Conservation (phyloP, 2,329 filamentous ascomycete genomes). For the Cladosporium phlei region DNA sequence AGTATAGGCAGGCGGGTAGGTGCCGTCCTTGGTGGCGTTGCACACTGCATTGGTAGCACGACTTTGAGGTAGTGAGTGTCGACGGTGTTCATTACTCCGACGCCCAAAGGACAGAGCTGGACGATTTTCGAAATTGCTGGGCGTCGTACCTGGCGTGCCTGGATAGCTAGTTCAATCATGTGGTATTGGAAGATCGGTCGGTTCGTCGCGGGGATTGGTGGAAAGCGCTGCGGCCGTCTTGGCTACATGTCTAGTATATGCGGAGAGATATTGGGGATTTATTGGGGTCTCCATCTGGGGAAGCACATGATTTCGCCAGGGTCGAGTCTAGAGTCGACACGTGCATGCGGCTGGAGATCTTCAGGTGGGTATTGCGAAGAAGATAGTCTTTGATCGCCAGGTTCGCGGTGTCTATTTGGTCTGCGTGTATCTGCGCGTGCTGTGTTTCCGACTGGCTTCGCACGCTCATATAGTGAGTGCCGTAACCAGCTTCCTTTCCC, state of each 20-base stretch:
- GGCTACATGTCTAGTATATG: constrained; percentile 1
- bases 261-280: neutral
- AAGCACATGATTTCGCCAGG: too few species aligned
- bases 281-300: constrained; percentile 13
- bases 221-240: constrained; percentile 4
- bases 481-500: too few species aligned
- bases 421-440: neutral
- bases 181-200: too few species aligned
- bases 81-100: neutral
- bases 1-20: neutral
- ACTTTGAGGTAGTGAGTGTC: neutral
- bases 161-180: neutral
- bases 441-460: neutral
- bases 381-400: too few species aligned
- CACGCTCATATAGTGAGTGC: too few species aligned
- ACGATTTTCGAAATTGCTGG: neutral
- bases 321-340: too few species aligned
- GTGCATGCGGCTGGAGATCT: too few species aligned
- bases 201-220: constrained; percentile 13
- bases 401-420: neutral
- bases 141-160: constrained; percentile 10
- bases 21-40: neutral
- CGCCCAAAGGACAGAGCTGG: neutral
- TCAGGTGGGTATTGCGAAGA: too few species aligned
- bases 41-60: neutral